These are phyloP conservation scores for Suhomyces wounanorum DNA, from an alignment of 1,139 yeast genomes.

Conservation along the genomic window DNA sequence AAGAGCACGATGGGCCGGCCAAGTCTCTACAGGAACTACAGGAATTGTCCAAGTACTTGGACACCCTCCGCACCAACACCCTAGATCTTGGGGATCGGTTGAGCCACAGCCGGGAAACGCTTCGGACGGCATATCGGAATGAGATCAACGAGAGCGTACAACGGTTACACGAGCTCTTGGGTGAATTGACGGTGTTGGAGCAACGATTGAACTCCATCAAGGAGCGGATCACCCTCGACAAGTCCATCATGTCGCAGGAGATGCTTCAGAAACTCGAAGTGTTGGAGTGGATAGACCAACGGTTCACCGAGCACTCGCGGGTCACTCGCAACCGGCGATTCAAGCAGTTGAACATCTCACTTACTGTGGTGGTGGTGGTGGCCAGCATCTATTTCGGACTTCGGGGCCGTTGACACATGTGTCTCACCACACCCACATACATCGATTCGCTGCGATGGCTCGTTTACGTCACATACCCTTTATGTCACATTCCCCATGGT, in stretches of 20 bases:
- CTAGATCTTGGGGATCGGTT: constrained; percentile 19
- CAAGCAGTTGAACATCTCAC: constrained; percentile 28
- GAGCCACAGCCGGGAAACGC: constrained; percentile 16
- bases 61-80: constrained; percentile 13
- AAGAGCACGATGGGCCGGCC: constrained; percentile 8
- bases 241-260: constrained; percentile 28
- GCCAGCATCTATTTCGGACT: constrained; percentile 23
- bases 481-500: neutral
- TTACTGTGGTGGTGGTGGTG: constrained; percentile 26
- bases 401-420: neutral
- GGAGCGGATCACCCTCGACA: constrained; percentile 28
- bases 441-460: neutral
- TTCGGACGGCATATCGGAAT: constrained; percentile 26
- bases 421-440: too few relatives aligned
- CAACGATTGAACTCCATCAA: constrained; percentile 29
- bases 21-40: constrained; percentile 15
- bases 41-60: constrained; percentile 16
- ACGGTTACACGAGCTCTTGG: constrained; percentile 31
- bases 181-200: constrained; percentile 31
- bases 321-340: constrained; percentile 29
- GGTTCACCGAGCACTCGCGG: constrained; percentile 31
- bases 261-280: constrained; percentile 34
- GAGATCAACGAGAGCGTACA: constrained; percentile 33
- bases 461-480: too few relatives aligned
- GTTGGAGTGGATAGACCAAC: constrained; percentile 35